Percentiles rank a stretch among this genome's conserved stretches.
These are phyloP conservation scores for Gossypium herbaceum DNA, from an alignment of 345 rosid genomes.

Conservation along the genomic window DNA sequence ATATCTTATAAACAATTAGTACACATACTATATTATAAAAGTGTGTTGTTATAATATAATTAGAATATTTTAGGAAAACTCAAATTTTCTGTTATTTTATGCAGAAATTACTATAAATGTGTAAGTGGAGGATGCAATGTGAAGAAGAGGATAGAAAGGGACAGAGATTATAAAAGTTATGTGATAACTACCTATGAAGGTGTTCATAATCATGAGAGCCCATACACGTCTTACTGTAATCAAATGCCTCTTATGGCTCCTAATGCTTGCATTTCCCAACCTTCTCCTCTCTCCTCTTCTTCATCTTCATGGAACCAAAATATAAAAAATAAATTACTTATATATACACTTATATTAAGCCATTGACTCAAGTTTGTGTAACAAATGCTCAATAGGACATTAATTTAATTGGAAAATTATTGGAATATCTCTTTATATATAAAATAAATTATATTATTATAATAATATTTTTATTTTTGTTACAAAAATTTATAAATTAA, in stretches of 20 bases:
- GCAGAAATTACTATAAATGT: background rate
- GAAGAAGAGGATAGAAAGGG: slow-evolving; percentile 87
- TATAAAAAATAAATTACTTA: background rate
- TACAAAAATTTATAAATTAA: too few species aligned
- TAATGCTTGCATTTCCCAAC: slow-evolving; percentile 13
- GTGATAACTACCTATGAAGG: slow-evolving; percentile 88
- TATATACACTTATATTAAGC: background rate
- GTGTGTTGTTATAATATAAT: too few species aligned
- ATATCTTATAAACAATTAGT: too few species aligned
- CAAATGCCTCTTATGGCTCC: slow-evolving; percentile 21
- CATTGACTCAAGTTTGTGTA: too few species aligned
- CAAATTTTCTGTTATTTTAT: background rate
- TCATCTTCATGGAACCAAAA: background rate
- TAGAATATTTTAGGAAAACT: too few species aligned
- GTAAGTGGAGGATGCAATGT: slow-evolving; percentile 66
- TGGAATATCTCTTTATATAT: too few species aligned
- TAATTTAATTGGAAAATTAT: too few species aligned
- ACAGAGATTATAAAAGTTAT: slow-evolving; percentile 47
- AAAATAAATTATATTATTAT: too few species aligned
- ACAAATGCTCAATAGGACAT: too few species aligned
- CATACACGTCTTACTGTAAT: slow-evolving; percentile 35
- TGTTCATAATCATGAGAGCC: slow-evolving; percentile 65
- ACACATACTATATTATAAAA: too few species aligned
- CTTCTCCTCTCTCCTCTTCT: slow-evolving; percentile 21
- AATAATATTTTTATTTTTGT: too few species aligned